Evolutionary conservation across 176 grass and related monocot species (phyloP), one percentile per base, ranked within the genome.

Genomic region (Calamus simplicifolius): DNA sequence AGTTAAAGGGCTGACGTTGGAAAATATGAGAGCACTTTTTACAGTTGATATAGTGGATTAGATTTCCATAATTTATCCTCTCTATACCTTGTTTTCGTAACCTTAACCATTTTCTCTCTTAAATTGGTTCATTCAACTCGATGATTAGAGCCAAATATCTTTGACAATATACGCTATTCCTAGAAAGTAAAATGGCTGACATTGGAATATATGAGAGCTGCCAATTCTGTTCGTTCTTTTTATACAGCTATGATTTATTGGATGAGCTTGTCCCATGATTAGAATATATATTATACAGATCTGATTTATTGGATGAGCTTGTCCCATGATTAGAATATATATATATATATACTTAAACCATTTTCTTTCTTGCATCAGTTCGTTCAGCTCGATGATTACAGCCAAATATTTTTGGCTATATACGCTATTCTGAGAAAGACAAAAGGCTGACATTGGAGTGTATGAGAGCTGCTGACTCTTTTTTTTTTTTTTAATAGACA

Each of bases 151-250:
- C 69, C 56, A 66, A 76, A 52, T 25, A 49, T 57, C 15, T 60
- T 56, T 79, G 81, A 58, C 59, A 74, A 70, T 70, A 84, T 84
- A 74, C 35, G 54, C 75, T 79, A 74, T 74, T 43, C 75, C 74
- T 64, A 65, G 23, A 59, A 53, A 25, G 81, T 78, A 8, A 8
- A 35, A 8, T 1, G 7, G 31, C 31, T 8, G 75, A 56, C 19
- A 64, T 59, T n/a, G 58, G 30, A 17, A 4, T 19, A 54, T 49
- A 77, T 73, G 80, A 83, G 64, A 69, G 74, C 80, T 55, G 52
- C 29, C 26, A 58, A 1, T 57, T 83, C 1, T 60, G 28, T 5
- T 23, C 21, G 1, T 0, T 23, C 1, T 23, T 23, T 23, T 23
- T 23, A 23, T 23, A 23, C 21, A 23, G 21, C 21, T 23, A 0